These are phyloP conservation scores for Neopestalotiopsis sp. DNA, from an alignment of 2,329 filamentous ascomycete species.

Conservation along the genomic window DNA sequence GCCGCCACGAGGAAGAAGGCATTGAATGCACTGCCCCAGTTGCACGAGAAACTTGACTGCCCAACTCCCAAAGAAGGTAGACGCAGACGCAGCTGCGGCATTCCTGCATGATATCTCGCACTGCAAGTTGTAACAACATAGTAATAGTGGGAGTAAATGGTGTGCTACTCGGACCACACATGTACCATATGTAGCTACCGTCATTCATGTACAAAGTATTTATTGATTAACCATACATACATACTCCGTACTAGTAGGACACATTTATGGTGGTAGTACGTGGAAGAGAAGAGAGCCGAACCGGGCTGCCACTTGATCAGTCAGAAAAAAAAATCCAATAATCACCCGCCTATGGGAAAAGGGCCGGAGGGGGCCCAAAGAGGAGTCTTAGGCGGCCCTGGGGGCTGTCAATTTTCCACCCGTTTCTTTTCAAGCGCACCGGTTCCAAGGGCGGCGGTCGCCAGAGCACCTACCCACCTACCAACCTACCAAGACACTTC, in stretches of 20 bases:
- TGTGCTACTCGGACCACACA: slow-evolving; percentile 10
- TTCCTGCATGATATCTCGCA: slow-evolving; percentile 3
- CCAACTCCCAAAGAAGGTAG: not conserved
- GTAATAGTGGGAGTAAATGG: not conserved
- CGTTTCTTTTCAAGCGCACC: slow-evolving; percentile 12
- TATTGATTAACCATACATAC: too few relatives aligned
- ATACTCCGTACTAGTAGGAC: too few relatives aligned
- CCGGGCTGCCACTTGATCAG: not conserved
- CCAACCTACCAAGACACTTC: not conserved
- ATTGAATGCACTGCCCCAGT: too few relatives aligned
- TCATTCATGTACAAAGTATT: not conserved
- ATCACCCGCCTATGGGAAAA: slow-evolving; percentile 1
- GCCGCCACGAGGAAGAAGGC: not conserved
- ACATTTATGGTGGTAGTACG: too few relatives aligned
- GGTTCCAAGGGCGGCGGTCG: not conserved
- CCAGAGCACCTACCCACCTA: not conserved
- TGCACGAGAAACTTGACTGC: not conserved
- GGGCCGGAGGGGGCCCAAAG: not conserved
- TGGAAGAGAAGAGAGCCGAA: not conserved
- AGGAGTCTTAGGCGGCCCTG: not conserved
- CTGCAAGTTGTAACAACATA: not conserved
- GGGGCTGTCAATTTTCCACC: slow-evolving; percentile 11
- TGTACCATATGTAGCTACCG: not conserved
- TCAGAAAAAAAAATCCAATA: not conserved
- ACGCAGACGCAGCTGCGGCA: not conserved